Percentiles rank a stretch among this genome's conserved stretches.
These are phyloP conservation scores for Lactifluus volemus DNA, from an alignment of 768 basidiomycete genomes.

Conservation along the genomic window DNA sequence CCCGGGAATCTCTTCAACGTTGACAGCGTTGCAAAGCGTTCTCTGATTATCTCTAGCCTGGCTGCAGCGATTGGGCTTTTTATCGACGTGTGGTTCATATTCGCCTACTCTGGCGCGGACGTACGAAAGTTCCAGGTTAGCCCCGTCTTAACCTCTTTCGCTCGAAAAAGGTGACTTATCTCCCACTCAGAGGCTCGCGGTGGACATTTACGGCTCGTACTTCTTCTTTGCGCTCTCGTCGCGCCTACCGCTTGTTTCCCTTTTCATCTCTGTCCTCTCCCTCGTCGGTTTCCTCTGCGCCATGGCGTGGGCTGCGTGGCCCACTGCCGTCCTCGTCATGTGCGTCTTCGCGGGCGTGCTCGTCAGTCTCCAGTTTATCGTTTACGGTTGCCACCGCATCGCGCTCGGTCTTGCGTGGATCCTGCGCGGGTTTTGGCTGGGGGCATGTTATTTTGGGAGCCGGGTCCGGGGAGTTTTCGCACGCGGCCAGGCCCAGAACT, in stretches of 20 bases:
- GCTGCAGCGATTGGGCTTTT: constrained; percentile 48
- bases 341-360: constrained; percentile 50
- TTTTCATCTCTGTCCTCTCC: constrained; percentile 46
- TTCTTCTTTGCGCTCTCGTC: constrained; percentile 64
- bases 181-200: constrained; percentile 35
- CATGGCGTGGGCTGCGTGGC: constrained; percentile 59
- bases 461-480: background rate
- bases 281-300: constrained; percentile 52
- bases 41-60: constrained; percentile 34
- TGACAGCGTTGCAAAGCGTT: constrained; percentile 36
- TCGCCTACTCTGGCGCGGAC: constrained; percentile 50
- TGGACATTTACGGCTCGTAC: constrained; percentile 50
- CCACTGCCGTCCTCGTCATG: constrained; percentile 48
- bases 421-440: constrained; percentile 3
- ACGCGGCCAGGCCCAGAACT: background rate
- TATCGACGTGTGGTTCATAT: constrained; percentile 55
- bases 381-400: constrained; percentile 23
- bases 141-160: constrained; percentile 7
- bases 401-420: constrained; percentile 7
- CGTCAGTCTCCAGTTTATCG: constrained; percentile 57
- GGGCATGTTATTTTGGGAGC: background rate
- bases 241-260: constrained; percentile 53
- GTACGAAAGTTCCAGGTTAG: constrained; percentile 46
- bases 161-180: background rate
- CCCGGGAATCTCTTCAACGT: constrained; percentile 44